These are phyloP conservation scores for Colletotrichum acutatum DNA, from an alignment of 2,329 filamentous ascomycete genomes.

Conservation along the genomic window DNA sequence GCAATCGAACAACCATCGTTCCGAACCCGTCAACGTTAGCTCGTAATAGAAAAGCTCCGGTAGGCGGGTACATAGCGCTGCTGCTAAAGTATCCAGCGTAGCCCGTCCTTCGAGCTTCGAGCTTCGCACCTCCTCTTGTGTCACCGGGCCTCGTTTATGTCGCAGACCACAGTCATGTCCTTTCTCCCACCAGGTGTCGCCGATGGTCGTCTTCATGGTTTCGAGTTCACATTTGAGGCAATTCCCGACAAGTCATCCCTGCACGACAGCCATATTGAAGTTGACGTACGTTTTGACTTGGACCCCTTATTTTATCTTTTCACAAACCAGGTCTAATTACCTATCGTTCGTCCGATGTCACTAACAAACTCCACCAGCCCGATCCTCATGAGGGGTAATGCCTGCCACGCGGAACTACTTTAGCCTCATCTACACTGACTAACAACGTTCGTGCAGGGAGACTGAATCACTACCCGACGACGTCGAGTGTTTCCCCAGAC, in stretches of 20 bases:
- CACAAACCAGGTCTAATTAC: not conserved
- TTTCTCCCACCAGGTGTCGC: constrained; percentile 22
- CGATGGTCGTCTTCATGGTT: constrained; percentile 29
- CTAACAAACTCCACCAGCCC: constrained; percentile 24
- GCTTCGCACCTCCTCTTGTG: not conserved
- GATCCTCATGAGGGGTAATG: constrained; percentile 35
- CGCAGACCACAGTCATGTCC: constrained; percentile 22
- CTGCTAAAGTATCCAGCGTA: not conserved
- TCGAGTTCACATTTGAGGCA: constrained; percentile 36
- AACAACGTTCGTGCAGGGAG: constrained; percentile 25
- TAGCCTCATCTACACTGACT: not conserved
- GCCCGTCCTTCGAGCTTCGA: not conserved
- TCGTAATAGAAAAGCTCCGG: constrained; percentile 6
- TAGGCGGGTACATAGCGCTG: not conserved
- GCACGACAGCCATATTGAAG: constrained; percentile 34
- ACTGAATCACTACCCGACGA: constrained; percentile 54
- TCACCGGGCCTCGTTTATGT: constrained; percentile 1
- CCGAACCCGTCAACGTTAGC: constrained; percentile 17
- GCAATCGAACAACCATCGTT: constrained; percentile 19
- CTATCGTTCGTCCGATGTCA: constrained; percentile 22
- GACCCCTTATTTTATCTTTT: not conserved
- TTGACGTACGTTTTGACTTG: constrained; percentile 28
- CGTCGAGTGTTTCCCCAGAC: constrained; percentile 53
- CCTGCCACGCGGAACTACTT: constrained; percentile 1
- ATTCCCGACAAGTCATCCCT: constrained; percentile 36